Evolutionary conservation across 352 stramenopile species (phyloP).

Genomic region (Plasmopara halstedii): DNA sequence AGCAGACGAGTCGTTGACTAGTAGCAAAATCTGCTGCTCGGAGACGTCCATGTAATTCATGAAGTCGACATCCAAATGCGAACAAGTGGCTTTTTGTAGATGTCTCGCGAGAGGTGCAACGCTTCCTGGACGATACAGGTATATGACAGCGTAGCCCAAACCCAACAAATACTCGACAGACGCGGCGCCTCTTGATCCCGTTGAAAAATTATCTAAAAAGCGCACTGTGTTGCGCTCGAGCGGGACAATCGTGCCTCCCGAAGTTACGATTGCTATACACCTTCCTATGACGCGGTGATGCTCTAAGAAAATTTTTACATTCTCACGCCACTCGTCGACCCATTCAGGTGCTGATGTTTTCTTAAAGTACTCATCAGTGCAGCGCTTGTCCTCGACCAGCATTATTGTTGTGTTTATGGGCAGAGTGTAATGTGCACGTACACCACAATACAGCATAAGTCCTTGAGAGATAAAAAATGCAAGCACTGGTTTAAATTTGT

Average conservation of each 20-base stretch:
- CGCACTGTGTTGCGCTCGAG: slow-evolving; percentile 94
- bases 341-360: slow-evolving; percentile 35
- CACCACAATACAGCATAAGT: too few species aligned
- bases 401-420: too few species aligned
- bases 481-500: too few species aligned
- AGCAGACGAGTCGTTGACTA: slow-evolving; percentile 24
- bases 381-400: slow-evolving; percentile 28
- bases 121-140: slow-evolving; percentile 88
- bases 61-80: slow-evolving; percentile 59
- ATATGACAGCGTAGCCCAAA: slow-evolving; percentile 95
- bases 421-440: too few species aligned
- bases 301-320: slow-evolving; percentile 54
- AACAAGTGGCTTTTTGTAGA: slow-evolving; percentile 43
- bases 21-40: slow-evolving; percentile 30
- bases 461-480: too few species aligned
- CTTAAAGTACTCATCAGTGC: slow-evolving; percentile 48
- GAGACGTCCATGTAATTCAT: slow-evolving; percentile 43
- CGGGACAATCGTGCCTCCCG: slow-evolving; percentile 92
- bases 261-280: slow-evolving; percentile 91
- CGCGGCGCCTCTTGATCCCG: slow-evolving; percentile 83
- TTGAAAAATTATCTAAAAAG: slow-evolving; percentile 98
- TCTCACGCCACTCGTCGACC: slow-evolving; percentile 24
- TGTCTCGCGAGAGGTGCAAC: slow-evolving; percentile 82
- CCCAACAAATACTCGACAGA: slow-evolving; percentile 88
- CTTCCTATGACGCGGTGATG: slow-evolving; percentile 56